Base-by-base conservation (phyloP, 2,329 filamentous ascomycete species). In the Xylariales sp. region DNA sequence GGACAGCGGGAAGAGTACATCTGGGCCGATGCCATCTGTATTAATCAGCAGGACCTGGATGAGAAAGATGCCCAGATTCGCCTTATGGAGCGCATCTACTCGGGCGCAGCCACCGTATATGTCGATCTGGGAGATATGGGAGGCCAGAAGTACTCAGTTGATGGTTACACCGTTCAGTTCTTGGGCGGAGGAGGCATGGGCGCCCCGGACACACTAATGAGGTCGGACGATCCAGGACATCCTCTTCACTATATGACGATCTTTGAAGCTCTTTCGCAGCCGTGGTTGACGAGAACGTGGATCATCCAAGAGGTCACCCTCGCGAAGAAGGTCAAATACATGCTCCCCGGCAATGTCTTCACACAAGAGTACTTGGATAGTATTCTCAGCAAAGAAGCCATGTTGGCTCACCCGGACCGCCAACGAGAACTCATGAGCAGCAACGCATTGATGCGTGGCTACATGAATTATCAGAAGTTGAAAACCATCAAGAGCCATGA, bases 381-480 rank as follows among this genome's bases (percentile, higher is more conserved):
- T 18, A 53, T 58, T 3, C 36, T 53, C 6, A 50, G 32, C n/a
- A 50, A 43, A 23, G 43, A 34, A 10, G 3, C n/a, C 28, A 53
- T 61, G 6, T 45, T 50, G 14, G 32, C 34, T 43, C 12, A 10
- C 23, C 46, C 36, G 4, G 10, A 34, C 16, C 16, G 10, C 10
- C 34, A 45, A 23, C 28, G 14, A 8, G 61, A 52, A 23, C 23
- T 45, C 3, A 52, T n/a, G 16, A 23, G 7, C 23, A 36, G 23
- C 53, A 52, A 57, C 49, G 16, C 23, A 6, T n/a, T n/a, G 5
- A 36, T 52, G 28, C n/a, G 36, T 7, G 36, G 30, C 32, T 46
- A 53, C 39, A 58, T 53, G 54, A 64, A 18, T 14, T 53, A 32
- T n/a, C 12, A 53, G 36, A 46, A 39, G n/a, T n/a, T 57, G n/a